Evolutionary conservation across 768 basidiomycete species (phyloP), one percentile per base, ranked within the genome.

Genomic region (Boletus eberwhitei): DNA sequence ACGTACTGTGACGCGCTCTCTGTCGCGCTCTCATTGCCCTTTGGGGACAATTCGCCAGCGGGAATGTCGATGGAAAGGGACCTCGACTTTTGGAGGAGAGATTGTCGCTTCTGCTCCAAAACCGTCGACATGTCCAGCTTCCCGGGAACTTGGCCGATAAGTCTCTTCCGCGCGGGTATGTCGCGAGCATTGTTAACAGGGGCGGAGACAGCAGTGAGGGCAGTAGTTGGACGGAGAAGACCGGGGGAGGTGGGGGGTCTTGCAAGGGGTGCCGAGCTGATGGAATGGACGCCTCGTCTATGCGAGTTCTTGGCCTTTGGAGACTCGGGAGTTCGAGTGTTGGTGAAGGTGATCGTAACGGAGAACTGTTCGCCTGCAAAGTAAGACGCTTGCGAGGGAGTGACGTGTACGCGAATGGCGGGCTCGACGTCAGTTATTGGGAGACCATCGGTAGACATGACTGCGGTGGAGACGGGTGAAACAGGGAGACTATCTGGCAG

Each of bases 301-400:
- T 93, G 88, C 0, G 77, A 61, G 57, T 69, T 67, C 38, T 53
- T 75, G 57, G 46, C 60, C 59, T 59, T 70, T 13, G 71, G 75
- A 0, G 73, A 62, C 43, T 76, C 67, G 5, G 83, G 77, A 0
- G 84, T 77, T 26, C 83, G 83, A 5, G 85, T 86, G 68, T 96
- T 97, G 47, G 88, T 87, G 71, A 97, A 93, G 0, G 89, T 88
- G 60, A 98, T 85, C 4, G 84, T 87, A 13, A 90, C 91, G 3
- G 85, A 77, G 71, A 96, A 92, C 0, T 81, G 75, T 71, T 98
- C 95, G 53, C 95, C 95, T 0, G 95, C 92, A 69, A 95, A 98
- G 73, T 88, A 98, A 0, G 93, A 90, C 0, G 91, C 88, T 58
- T 93, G 88, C 0, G 88, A 79, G 2, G 95, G 95, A 0, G 81